These are phyloP conservation scores for Plantago elongata DNA, from an alignment of 257 asterid genomes.

Conservation along the genomic window DNA sequence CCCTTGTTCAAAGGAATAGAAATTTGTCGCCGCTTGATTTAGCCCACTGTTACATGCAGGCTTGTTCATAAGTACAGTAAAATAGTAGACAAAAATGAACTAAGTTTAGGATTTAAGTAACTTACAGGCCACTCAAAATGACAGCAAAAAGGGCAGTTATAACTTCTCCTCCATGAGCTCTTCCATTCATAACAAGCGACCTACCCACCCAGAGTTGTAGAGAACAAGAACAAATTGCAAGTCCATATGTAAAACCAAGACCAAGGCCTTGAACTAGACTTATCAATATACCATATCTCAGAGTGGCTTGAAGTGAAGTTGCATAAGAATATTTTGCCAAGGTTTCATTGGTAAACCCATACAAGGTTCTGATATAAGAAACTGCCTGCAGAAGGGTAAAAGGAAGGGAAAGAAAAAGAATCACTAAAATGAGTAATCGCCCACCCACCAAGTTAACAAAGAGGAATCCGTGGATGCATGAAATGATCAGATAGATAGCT, in stretches of 20 bases:
- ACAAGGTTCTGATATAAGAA: slow-evolving; percentile 83
- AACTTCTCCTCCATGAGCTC: slow-evolving; percentile 93
- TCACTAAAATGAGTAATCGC: neutral
- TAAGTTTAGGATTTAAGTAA: slow-evolving; percentile 18
- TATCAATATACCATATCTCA: slow-evolving; percentile 94
- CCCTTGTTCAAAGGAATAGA: slow-evolving; percentile 98
- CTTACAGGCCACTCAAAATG: slow-evolving; percentile 99
- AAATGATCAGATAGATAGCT: no score
- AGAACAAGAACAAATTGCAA: slow-evolving; percentile 98
- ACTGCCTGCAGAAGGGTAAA: slow-evolving; percentile 63
- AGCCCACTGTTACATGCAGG: slow-evolving; percentile 62
- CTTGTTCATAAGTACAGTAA: slow-evolving; percentile 6
- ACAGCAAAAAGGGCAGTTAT: slow-evolving; percentile 90
- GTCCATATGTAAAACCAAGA: slow-evolving; percentile 99
- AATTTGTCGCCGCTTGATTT: slow-evolving; percentile 99
- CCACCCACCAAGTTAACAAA: no score
- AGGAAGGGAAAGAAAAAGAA: neutral
- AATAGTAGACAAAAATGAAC: slow-evolving; percentile 18
- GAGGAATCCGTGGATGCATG: no score
- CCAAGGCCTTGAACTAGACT: slow-evolving; percentile 99
- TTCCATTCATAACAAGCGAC: slow-evolving; percentile 62
- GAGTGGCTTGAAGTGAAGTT: slow-evolving; percentile 96
- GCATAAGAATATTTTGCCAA: slow-evolving; percentile 98
- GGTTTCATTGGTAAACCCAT: slow-evolving; percentile 91
- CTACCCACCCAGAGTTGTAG: slow-evolving; percentile 99